Conservation (phyloP, 352 stramenopile species). For the Phytophthora sansomeana region DNA sequence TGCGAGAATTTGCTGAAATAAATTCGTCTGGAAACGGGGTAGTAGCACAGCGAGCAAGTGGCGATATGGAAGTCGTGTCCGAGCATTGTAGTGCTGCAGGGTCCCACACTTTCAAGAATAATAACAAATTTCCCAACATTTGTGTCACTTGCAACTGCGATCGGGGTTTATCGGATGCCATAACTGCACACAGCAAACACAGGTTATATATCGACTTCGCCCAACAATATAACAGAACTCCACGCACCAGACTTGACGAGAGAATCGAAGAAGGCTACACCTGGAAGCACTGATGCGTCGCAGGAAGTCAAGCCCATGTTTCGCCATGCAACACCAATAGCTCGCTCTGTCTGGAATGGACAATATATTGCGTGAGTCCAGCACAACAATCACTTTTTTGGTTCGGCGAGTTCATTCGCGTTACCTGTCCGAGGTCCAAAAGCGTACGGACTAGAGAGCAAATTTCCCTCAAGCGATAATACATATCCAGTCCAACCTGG, state of each 20-base stretch:
- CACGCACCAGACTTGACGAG: constrained; percentile 39
- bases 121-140: constrained; percentile 56
- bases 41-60: constrained; percentile 35
- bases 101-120: constrained; percentile 70
- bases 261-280: constrained; percentile 56
- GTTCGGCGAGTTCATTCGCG: not conserved
- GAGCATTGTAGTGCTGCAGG: constrained; percentile 36
- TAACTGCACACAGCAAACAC: constrained; percentile 32
- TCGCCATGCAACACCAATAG: constrained; percentile 57
- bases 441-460: constrained; percentile 55
- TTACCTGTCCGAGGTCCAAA: constrained; percentile 59
- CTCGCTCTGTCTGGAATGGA: constrained; percentile 44
- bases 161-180: constrained; percentile 20
- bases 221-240: not conserved
- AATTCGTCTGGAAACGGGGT: constrained; percentile 49
- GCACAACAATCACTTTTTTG: not conserved
- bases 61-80: constrained; percentile 31
- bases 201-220: no score
- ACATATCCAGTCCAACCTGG: constrained; percentile 77
- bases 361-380: not conserved
- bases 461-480: constrained; percentile 60
- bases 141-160: constrained; percentile 53
- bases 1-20: constrained; percentile 22
- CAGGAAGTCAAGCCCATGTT: constrained; percentile 50
- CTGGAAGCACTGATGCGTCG: constrained; percentile 50